Base-by-base conservation (phyloP, 345 rosid genomes). In the Noccaea bulbosa region DNA sequence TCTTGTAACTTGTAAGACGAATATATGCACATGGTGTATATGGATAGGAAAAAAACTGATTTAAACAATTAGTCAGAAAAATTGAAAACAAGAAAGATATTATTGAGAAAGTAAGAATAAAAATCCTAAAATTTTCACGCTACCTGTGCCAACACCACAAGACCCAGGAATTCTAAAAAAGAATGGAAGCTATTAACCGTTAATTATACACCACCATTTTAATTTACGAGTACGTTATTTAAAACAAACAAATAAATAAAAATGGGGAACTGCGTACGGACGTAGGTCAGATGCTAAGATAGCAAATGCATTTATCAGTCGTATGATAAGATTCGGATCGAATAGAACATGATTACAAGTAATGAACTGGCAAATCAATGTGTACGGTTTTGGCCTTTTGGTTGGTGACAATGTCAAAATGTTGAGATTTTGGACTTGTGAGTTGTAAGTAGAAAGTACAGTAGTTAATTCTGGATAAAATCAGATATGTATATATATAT, bases 171-270 rank as follows among this genome's bases (percentile, higher is more conserved):
- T 74, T 67, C 62, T 22, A 35, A 54, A 75, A 75, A 75, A 27
- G 74, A 75, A 62, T 54, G 78, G 74, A 75, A 14, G 59, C 4
- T 40, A 75, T 75, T 53, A 40, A 58, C 62, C 65, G 52, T 46
- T 44, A 43, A 45, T 75, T 69, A 62, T 62, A 54, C 27, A 54
- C 74, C 78, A 54, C 69, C 5, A 44, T 4, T 52, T 60, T 30
- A 33, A 34, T 63, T 45, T 49, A 30, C 5, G 41, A 48, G 32
- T 48, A 5, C 17, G 7, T 20, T 8, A 33, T n/a, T 50, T 5
- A 4, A 11, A 37, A 12, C 35, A 30, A 32, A 39, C 12, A 35
- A 41, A 17, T 27, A 7, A 17, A 16, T 24, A 11, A 52, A 56
- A 69, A 69, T 39, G 34, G 22, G 35, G 30, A 56, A 22, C 34